A percentile compares a stretch with the other conserved stretches of the same genome.
These are phyloP conservation scores for Rhizopogon salebrosus DNA, from an alignment of 768 basidiomycete genomes.

Conservation along the genomic window DNA sequence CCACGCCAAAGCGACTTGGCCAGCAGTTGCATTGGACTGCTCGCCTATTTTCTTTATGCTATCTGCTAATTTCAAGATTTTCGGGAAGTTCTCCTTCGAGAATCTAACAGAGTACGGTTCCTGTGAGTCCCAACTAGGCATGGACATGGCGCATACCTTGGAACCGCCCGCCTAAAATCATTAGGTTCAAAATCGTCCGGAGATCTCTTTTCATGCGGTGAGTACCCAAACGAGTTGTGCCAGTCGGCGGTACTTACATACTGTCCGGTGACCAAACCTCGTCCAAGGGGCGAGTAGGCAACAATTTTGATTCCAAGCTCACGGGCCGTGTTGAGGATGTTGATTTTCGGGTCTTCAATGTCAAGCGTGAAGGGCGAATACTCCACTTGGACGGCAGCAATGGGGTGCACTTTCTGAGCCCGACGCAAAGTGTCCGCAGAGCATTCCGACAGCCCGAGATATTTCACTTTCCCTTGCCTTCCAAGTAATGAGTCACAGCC, in stretches of 20 bases:
- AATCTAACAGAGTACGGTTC: constrained; percentile 23
- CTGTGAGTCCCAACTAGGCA: constrained; percentile 23
- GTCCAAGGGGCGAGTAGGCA: constrained; percentile 49
- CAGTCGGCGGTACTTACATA: constrained; percentile 25
- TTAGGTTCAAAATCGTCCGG: constrained; percentile 25
- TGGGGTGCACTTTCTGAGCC: constrained; percentile 46
- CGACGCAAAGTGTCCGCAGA: constrained; percentile 42
- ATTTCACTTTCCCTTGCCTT: constrained; percentile 42
- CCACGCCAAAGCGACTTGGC: constrained; percentile 38
- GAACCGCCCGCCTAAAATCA: constrained; percentile 20
- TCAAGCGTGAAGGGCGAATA: constrained; percentile 47
- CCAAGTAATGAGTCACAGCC: constrained; percentile 17
- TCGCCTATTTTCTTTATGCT: constrained; percentile 27
- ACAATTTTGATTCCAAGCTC: constrained; percentile 47
- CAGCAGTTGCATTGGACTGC: constrained; percentile 29
- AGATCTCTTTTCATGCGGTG: constrained; percentile 20
- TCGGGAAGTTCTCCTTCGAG: constrained; percentile 40
- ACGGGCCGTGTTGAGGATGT: constrained; percentile 36
- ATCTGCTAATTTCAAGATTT: constrained; percentile 34
- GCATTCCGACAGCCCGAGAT: constrained; percentile 50
- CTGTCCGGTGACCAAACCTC: constrained; percentile 45
- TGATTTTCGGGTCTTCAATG: constrained; percentile 39
- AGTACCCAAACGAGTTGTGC: neutral
- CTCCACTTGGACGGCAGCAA: constrained; percentile 45
- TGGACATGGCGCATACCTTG: constrained; percentile 23